Percentiles rank a stretch among this genome's conserved stretches.
Evolutionary conservation across 202 grass and related monocot species (phyloP).

Genomic region (Schoenoplectus tabernaemontani): DNA sequence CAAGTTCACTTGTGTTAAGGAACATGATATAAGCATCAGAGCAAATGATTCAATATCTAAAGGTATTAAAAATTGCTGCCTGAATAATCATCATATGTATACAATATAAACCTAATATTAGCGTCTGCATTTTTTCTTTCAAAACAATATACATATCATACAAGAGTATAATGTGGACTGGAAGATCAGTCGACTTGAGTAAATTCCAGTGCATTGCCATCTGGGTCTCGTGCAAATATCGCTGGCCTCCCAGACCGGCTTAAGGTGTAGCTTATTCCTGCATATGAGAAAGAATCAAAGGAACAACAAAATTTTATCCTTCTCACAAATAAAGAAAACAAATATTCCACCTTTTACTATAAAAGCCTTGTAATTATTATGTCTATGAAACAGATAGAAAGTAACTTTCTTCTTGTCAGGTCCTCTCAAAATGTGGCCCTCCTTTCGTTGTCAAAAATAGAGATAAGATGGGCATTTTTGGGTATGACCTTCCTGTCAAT

Average conservation of each 20-base stretch:
- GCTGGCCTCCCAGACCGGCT: slow-evolving; percentile 76
- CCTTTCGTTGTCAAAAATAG: not conserved
- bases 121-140: not conserved
- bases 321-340: not conserved
- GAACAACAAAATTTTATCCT: not conserved
- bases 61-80: not conserved
- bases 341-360: not conserved
- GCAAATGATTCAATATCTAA: not conserved
- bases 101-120: not conserved
- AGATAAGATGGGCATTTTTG: not conserved
- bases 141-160: not conserved
- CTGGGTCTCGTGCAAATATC: slow-evolving; percentile 80
- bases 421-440: not conserved
- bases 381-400: not conserved
- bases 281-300: not conserved
- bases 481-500: not conserved
- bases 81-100: not conserved
- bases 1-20: not conserved
- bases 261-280: slow-evolving; percentile 89
- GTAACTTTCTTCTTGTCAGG: not conserved
- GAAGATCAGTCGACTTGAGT: slow-evolving; percentile 59
- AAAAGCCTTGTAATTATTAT: not conserved
- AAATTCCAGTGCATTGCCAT: slow-evolving; percentile 86
- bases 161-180: slow-evolving; percentile 7
- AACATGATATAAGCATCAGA: not conserved